Evolutionary conservation across 1,284 basidiomycete genomes (phyloP), one percentile per base, ranked within the genome.

Genomic region (Meripilus lineatus): DNA sequence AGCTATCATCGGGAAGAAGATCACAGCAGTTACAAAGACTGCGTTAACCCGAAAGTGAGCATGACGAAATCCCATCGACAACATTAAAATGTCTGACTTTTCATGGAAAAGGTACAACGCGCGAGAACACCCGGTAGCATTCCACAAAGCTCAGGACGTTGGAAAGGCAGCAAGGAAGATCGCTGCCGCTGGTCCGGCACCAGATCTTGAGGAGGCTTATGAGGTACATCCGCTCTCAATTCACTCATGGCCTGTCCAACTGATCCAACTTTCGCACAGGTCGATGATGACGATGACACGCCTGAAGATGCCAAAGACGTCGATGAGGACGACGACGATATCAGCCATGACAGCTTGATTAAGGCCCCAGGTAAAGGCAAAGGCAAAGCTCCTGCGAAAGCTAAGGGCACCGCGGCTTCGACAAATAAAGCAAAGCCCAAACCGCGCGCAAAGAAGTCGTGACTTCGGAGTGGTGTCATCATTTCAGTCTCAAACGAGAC

Each of bases 161-260:
- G 87, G 89, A 2, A 85, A 84, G 54, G 71, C 63, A 14, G 81
- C 89, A 2, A 89, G 86, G 72, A 93, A 88, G 61, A 72, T 93
- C 42, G 75, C 74, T 1, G 77, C 72, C 0, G 78, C 71, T 24
- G 87, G 80, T 1, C 75, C 83, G 10, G 76, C 78, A 14, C 92
- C 93, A 0, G 93, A 97, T 66, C 73, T 92, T 22, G 93, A 96
- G 59, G 93, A 96, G 45, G 90, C 84, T 1, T 86, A 87, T 44
- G 79, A 81, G 53, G 72, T 77, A 52, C 52, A 69, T 53, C 8
- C 42, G 11, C 4, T 38, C 17, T 32, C n/a, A 14, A 10, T 21
- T 42, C 40, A 21, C n/a, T n/a, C n/a, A n/a, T n/a, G n/a, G n/a
- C n/a, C n/a, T n/a, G n/a, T n/a, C n/a, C n/a, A n/a, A 13, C 20